Evolutionary conservation across 768 basidiomycete genomes (phyloP).

Genomic region (Boletus pseudopeckii): DNA sequence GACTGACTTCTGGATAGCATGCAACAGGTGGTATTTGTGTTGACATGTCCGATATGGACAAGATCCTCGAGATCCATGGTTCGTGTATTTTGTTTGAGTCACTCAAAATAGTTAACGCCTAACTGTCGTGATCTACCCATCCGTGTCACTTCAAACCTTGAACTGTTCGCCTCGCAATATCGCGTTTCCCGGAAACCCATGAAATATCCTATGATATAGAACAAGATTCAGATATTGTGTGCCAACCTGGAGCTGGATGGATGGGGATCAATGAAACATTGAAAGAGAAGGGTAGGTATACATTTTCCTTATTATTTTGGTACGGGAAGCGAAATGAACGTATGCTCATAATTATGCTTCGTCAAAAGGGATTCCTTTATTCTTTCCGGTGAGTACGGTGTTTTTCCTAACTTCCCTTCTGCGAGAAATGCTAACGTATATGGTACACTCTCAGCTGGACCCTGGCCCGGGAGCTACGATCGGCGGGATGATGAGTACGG

Average conservation of each 20-base stretch:
- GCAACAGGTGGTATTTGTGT: slow-evolving; percentile 67
- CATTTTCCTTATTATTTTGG: neutral
- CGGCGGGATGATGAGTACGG: slow-evolving; percentile 84
- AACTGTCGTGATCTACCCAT: neutral
- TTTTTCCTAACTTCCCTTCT: neutral
- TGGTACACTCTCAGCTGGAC: slow-evolving; percentile 49
- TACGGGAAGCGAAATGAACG: neutral
- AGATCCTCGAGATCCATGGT: slow-evolving; percentile 74
- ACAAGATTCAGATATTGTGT: slow-evolving; percentile 68
- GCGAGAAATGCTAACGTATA: neutral
- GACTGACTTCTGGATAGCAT: slow-evolving; percentile 14
- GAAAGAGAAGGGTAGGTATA: slow-evolving; percentile 48
- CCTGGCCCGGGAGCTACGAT: slow-evolving; percentile 79
- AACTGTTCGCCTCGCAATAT: neutral
- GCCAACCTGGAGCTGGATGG: slow-evolving; percentile 72
- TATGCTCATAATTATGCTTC: neutral
- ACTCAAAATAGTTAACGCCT: neutral
- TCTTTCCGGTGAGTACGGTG: slow-evolving; percentile 64
- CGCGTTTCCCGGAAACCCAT: neutral
- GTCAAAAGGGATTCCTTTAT: slow-evolving; percentile 63
- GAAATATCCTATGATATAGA: slow-evolving; percentile 35
- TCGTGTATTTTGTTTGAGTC: slow-evolving; percentile 8
- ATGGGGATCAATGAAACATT: slow-evolving; percentile 68
- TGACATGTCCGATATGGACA: slow-evolving; percentile 76
- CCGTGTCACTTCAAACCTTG: neutral